These are phyloP conservation scores for Apiotrichum laibachii DNA, from an alignment of 1,284 basidiomycete genomes.

Conservation along the genomic window DNA sequence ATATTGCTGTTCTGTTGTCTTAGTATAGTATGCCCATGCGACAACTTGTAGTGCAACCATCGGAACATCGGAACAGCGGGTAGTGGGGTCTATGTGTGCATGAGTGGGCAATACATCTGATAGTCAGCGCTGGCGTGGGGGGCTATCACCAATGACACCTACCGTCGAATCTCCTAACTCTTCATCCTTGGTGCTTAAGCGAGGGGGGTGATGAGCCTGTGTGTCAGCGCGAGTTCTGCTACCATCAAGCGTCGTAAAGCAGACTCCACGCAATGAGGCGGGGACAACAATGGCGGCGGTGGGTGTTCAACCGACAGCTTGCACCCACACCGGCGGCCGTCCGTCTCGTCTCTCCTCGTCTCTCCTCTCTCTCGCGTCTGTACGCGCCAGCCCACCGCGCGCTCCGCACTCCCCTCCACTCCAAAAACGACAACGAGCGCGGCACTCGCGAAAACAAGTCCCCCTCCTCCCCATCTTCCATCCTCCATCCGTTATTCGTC, in stretches of 20 bases:
- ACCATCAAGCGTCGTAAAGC: neutral
- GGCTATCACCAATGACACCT: neutral
- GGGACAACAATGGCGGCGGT: too few species aligned
- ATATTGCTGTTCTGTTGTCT: too few species aligned
- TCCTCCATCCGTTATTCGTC: neutral
- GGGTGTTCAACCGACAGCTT: too few species aligned
- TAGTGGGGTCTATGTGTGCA: constrained; percentile 18
- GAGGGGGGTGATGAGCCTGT: constrained; percentile 80
- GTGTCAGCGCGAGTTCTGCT: neutral
- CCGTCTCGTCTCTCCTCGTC: too few species aligned
- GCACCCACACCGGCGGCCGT: too few species aligned
- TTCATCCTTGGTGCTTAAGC: constrained; percentile 57
- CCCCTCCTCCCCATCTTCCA: neutral
- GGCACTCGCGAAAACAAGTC: too few species aligned
- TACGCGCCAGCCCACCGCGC: too few species aligned
- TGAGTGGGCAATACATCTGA: constrained; percentile 17
- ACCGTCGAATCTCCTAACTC: neutral
- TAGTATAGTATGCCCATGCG: too few species aligned
- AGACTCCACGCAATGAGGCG: neutral
- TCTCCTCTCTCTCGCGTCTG: too few species aligned
- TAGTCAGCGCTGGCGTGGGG: constrained; percentile 4
- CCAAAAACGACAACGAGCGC: too few species aligned
- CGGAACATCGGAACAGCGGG: neutral
- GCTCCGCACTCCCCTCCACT: too few species aligned
- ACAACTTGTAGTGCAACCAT: neutral